Conservation (phyloP, 495 filamentous ascomycete genomes). For the Aspergillus affinis region DNA sequence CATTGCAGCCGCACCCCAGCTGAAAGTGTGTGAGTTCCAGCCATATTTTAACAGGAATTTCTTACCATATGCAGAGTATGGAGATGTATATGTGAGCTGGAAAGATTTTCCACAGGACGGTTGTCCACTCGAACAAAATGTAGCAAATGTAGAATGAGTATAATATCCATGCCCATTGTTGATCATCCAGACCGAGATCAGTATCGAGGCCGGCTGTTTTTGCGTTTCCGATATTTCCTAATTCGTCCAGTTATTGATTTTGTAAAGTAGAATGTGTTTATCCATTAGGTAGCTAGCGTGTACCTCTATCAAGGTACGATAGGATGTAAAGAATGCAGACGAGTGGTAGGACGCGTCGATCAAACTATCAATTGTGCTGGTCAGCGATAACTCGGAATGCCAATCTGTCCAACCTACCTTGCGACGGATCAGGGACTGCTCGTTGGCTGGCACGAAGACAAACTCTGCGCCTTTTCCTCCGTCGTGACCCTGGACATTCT, state of each 20-base stretch:
- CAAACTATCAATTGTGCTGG: slow-evolving; percentile 16
- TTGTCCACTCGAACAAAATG: slow-evolving; percentile 32
- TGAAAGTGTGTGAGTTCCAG: background rate
- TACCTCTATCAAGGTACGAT: slow-evolving; percentile 28
- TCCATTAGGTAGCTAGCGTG: too few relatives aligned
- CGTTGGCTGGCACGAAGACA: too few relatives aligned
- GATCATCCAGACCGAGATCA: slow-evolving; percentile 45
- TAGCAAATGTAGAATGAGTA: slow-evolving; percentile 63
- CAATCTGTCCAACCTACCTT: too few relatives aligned
- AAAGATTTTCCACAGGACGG: slow-evolving; percentile 55
- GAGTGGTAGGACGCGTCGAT: slow-evolving; percentile 27
- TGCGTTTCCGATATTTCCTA: slow-evolving; percentile 58
- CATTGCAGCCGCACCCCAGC: slow-evolving; percentile 51
- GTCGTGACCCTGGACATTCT: too few relatives aligned
- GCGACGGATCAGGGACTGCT: too few relatives aligned
- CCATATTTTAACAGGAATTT: background rate
- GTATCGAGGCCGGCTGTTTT: slow-evolving; percentile 50
- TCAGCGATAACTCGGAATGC: too few relatives aligned
- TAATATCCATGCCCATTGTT: slow-evolving; percentile 63
- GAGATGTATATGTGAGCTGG: slow-evolving; percentile 46
- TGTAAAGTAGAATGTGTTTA: too few relatives aligned
- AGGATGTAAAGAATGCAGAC: slow-evolving; percentile 31
- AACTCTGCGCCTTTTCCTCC: too few relatives aligned
- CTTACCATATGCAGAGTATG: slow-evolving; percentile 35
- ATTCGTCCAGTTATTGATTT: background rate